Evolutionary conservation across 2,329 filamentous ascomycete species (phyloP).

Genomic region (Colletotrichum tabaci): DNA sequence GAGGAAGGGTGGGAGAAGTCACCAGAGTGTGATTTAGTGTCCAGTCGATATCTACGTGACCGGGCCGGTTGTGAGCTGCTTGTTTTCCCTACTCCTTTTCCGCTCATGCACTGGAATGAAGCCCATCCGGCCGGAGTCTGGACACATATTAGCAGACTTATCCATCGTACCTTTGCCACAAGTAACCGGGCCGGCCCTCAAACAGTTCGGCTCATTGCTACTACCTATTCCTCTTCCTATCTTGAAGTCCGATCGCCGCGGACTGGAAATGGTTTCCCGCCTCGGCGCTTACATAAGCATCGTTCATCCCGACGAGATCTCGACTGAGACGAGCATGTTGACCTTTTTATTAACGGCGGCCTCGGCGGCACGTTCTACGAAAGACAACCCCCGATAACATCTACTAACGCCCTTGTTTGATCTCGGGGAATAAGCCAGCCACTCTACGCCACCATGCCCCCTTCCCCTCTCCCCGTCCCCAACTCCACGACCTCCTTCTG

Average conservation of each 20-base stretch:
- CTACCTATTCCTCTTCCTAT: neutral
- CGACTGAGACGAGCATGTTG: neutral
- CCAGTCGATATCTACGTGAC: neutral
- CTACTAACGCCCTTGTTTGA: neutral
- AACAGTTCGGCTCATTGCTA: neutral
- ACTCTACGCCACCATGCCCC: constrained; percentile 20
- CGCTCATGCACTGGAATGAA: too few relatives aligned
- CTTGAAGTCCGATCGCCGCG: neutral
- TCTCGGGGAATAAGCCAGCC: neutral
- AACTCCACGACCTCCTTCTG: constrained; percentile 44
- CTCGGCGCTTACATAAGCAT: neutral
- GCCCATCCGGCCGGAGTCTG: neutral
- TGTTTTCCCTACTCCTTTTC: too few relatives aligned
- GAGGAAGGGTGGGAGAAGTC: neutral
- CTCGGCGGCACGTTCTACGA: neutral
- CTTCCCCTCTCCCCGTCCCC: constrained; percentile 38
- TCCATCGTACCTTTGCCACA: neutral
- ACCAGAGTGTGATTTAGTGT: too few relatives aligned
- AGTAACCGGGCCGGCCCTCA: constrained; percentile 8
- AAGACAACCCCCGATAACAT: neutral
- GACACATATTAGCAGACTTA: neutral
- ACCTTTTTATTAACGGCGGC: constrained; percentile 9
- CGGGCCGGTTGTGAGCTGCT: neutral
- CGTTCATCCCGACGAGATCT: neutral
- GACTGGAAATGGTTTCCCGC: neutral